phyloP scores from a whole-genome alignment of 2,329 filamentous ascomycete species.

The Monilinia fructigena region DNA sequence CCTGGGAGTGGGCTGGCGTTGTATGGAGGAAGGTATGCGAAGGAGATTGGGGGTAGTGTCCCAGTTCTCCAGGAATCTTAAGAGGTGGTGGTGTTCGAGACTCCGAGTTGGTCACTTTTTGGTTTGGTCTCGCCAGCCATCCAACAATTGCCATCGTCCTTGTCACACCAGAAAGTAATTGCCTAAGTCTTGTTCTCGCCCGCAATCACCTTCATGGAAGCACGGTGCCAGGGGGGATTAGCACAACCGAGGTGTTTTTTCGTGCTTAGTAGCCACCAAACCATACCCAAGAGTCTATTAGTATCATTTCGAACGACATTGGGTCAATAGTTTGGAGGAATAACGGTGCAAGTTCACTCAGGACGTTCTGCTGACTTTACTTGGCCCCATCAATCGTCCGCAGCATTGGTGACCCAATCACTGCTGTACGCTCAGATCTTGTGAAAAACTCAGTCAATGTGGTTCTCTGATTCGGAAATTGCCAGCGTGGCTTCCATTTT shows the following conservation, averaged over 20 bases:
- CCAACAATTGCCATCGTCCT: no score
- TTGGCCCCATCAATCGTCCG: background rate
- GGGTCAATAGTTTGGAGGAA: background rate
- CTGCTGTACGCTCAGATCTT: slow-evolving; percentile 57
- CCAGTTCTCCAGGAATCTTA: background rate
- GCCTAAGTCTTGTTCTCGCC: no score
- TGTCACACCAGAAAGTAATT: no score
- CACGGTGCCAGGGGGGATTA: no score
- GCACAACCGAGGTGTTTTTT: background rate
- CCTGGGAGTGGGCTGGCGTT: background rate
- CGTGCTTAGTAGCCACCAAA: background rate
- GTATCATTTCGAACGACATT: background rate
- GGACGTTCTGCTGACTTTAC: background rate
- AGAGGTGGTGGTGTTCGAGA: background rate
- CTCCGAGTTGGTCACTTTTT: no score
- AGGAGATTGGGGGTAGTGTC: background rate
- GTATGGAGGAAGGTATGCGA: background rate
- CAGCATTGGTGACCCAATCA: slow-evolving; percentile 64
- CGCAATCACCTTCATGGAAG: no score
- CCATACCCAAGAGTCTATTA: background rate
- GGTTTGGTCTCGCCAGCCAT: no score
- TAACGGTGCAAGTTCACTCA: background rate
- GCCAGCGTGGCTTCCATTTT: slow-evolving; percentile 78
- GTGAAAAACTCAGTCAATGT: slow-evolving; percentile 75
- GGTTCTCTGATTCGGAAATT: slow-evolving; percentile 78